Base-by-base conservation (phyloP, 306 rosid species). In the Trifolium fragiferum region DNA sequence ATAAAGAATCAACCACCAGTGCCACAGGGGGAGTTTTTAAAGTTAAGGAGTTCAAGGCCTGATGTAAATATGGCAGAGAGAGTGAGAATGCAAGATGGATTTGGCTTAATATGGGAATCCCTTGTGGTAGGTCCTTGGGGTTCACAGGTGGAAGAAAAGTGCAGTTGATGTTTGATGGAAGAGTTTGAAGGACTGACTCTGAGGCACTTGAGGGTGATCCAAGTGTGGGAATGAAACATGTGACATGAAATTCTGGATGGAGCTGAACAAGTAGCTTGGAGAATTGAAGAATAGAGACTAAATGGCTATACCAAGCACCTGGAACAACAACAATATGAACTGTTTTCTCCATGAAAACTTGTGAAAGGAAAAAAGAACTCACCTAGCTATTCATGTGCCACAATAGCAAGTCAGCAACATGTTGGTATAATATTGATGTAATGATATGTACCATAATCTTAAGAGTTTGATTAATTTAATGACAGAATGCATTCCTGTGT, bases 201-300 rank as follows among this genome's bases (percentile, higher is more conserved):
- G 62, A 11, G 33, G 62, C 62, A 21, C 8, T 55, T 10, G 62
- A 55, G 16, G 62, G 62, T 55, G 62, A 55, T 3, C 62, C 62
- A 21, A 55, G 33, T 11, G 62, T 55, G 15, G 62, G 62, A 21
- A 55, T 55, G 35, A 55, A 10, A 21, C 62, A 55, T 4, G 62
- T 21, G 62, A 55, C 32, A 55, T 20, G 62, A 21, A 55, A 55
- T 6, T 55, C 33, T 55, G 33, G 35, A 55, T 55, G 33, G 35
- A 55, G 33, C 20, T 55, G 62, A 55, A 55, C 62, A 55, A 55
- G 62, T 21, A 21, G 33, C 62, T 55, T 55, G 62, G 62, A 55
- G 62, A 55, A 55, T 55, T 55, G n/a, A 55, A 55, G 62, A 21
- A 55, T 21, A 21, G 62, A 23, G 35, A 55, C n/a, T 55, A 55